These are phyloP conservation scores for Coemansia sp. DNA, from an alignment of 192 early-diverging fungal genomes.

Conservation along the genomic window DNA sequence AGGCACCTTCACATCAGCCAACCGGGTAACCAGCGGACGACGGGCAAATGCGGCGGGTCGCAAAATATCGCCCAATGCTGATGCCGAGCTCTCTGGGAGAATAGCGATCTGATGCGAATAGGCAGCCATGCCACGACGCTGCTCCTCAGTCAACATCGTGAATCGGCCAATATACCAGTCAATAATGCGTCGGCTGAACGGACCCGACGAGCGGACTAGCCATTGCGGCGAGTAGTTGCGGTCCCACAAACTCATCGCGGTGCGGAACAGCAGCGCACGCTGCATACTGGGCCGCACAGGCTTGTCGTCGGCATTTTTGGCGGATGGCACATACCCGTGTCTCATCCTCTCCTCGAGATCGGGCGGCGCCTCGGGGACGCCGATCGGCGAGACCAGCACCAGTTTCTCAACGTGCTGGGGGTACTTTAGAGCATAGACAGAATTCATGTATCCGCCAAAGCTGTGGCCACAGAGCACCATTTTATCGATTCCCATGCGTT, in stretches of 20 bases:
- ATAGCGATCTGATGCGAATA: conserved; percentile 85
- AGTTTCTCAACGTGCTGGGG: conserved; percentile 86
- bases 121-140: conserved; percentile 69
- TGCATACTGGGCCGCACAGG: conserved; percentile 40
- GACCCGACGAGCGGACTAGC: conserved; percentile 75
- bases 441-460: conserved; percentile 86
- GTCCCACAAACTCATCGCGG: conserved; percentile 68
- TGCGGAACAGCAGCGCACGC: conserved; percentile 24
- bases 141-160: conserved; percentile 65
- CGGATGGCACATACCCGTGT: conserved; percentile 23
- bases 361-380: conserved; percentile 61
- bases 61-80: conserved; percentile 74
- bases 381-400: conserved; percentile 87
- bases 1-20: conserved; percentile 69
- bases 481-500: conserved; percentile 74
- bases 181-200: conserved; percentile 69
- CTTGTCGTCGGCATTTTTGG: not conserved
- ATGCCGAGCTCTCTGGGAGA: conserved; percentile 81
- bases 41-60: conserved; percentile 84
- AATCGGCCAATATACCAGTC: conserved; percentile 65
- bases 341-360: conserved; percentile 55
- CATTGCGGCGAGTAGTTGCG: conserved; percentile 81
- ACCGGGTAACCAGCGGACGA: conserved; percentile 69
- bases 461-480: conserved; percentile 87
- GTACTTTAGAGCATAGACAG: conserved; percentile 86